Evolutionary conservation across 768 basidiomycete species (phyloP), one percentile per base, ranked within the genome.

Genomic region (Auriscalpium vulgare): DNA sequence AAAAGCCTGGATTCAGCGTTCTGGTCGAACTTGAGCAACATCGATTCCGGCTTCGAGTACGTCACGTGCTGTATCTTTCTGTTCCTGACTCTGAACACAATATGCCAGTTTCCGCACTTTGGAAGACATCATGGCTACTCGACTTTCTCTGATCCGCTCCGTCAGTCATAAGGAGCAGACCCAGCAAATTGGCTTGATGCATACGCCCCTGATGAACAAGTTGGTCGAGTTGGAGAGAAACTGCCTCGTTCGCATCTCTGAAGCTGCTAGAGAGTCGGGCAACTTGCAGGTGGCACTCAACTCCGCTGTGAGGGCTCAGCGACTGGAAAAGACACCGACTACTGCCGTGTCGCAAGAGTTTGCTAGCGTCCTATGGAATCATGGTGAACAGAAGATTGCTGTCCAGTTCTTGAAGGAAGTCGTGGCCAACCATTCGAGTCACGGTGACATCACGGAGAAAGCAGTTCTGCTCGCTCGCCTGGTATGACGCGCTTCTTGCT

Each of bases 281-380:
- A 81, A 90, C 50, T 69, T 80, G 14, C 94, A 97, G 64, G 80
- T 93, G 37, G 91, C 95, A 0, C 70, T 97, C 29, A 98, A 95
- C 64, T 84, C 94, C 5, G 75, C 95, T 38, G 75, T 90, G 35
- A 80, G 82, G 29, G 91, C 92, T 0, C 87, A 88, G 65, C 74
- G 72, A 38, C 70, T 94, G 5, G 82, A 82, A 57, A 65, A 59
- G 1, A 60, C 54, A 1, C 66, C 77, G 0, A 74, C 80, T 4
- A 72, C 73, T n/a, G 75, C 78, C 34, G 81, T 88, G 21, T 81
- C 84, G 0, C 78, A 85, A 63, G 95, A 97, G 66, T 92, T 91
- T 62, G 87, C 95, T 14, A 82, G 85, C 56, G 93, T 97, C 16
- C 76, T 98, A 8, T 98, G 95, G 92, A 69, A 81, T 10, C 87